phyloP scores from a whole-genome alignment of 805 yeast genomes.

The Suhomyces sp. region DNA sequence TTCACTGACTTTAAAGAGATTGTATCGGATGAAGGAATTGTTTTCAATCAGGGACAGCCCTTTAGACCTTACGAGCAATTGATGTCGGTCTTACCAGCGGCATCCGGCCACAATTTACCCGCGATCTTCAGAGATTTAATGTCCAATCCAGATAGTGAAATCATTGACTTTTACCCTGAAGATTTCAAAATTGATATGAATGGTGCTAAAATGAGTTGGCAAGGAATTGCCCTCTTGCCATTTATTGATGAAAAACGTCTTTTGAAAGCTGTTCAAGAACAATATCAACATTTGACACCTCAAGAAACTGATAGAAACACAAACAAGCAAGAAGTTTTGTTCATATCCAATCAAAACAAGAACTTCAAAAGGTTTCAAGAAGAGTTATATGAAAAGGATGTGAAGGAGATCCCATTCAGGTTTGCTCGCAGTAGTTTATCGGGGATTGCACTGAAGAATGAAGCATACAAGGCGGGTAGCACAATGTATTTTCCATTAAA shows the following conservation, averaged over 20 bases:
- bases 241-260: slow-evolving; percentile 84
- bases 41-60: slow-evolving; percentile 70
- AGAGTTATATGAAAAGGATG: slow-evolving; percentile 41
- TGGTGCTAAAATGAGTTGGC: slow-evolving; percentile 94
- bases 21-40: slow-evolving; percentile 45
- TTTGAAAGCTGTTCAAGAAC: slow-evolving; percentile 60
- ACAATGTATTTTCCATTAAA: slow-evolving; percentile 46
- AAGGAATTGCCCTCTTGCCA: slow-evolving; percentile 86
- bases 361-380: slow-evolving; percentile 40
- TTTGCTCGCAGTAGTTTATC: slow-evolving; percentile 56
- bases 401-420: slow-evolving; percentile 36
- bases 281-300: slow-evolving; percentile 62
- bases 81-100: slow-evolving; percentile 94
- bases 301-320: slow-evolving; percentile 71
- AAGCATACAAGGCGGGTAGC: slow-evolving; percentile 35
- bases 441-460: slow-evolving; percentile 48
- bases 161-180: slow-evolving; percentile 88
- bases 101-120: slow-evolving; percentile 84
- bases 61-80: slow-evolving; percentile 90
- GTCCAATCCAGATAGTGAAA: slow-evolving; percentile 76
- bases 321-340: slow-evolving; percentile 65
- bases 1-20: slow-evolving; percentile 56
- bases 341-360: slow-evolving; percentile 64
- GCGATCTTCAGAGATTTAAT: slow-evolving; percentile 76
- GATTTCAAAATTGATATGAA: slow-evolving; percentile 91